phyloP scores from a whole-genome alignment of 345 rosid genomes.

The Pugionium dolabratum region DNA sequence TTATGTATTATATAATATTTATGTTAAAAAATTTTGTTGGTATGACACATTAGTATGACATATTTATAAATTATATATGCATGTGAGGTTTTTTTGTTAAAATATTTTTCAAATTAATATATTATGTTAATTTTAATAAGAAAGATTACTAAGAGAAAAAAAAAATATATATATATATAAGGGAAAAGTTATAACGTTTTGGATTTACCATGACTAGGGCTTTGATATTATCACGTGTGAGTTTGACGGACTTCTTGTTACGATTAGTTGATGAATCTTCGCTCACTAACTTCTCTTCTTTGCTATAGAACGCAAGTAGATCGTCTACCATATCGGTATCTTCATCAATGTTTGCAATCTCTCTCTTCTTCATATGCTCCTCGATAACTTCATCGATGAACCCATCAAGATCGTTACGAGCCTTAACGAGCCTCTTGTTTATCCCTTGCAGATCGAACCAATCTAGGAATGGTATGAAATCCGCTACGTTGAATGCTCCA shows the following conservation, averaged over 20 bases:
- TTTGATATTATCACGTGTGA: constrained; percentile 78
- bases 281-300: constrained; percentile 42
- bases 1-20: too few species aligned
- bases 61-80: too few species aligned
- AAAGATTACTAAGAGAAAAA: background rate
- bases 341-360: constrained; percentile 18
- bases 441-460: constrained; percentile 80
- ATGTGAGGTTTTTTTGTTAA: too few species aligned
- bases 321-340: constrained; percentile 87
- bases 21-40: too few species aligned
- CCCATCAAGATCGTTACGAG: constrained; percentile 64
- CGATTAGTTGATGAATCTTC: constrained; percentile 43
- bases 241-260: constrained; percentile 61
- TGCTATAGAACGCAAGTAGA: constrained; percentile 68
- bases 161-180: background rate
- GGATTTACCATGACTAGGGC: constrained; percentile 83
- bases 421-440: constrained; percentile 53
- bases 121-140: too few species aligned
- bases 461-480: constrained; percentile 69
- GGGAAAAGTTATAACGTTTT: constrained; percentile 15
- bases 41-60: too few species aligned
- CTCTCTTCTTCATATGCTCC: constrained; percentile 63
- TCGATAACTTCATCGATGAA: constrained; percentile 81
- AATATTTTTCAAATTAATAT: too few species aligned
- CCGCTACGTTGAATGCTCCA: constrained; percentile 89